These are phyloP conservation scores for Xylaria telfairii DNA, from an alignment of 495 filamentous ascomycete genomes.

Conservation along the genomic window DNA sequence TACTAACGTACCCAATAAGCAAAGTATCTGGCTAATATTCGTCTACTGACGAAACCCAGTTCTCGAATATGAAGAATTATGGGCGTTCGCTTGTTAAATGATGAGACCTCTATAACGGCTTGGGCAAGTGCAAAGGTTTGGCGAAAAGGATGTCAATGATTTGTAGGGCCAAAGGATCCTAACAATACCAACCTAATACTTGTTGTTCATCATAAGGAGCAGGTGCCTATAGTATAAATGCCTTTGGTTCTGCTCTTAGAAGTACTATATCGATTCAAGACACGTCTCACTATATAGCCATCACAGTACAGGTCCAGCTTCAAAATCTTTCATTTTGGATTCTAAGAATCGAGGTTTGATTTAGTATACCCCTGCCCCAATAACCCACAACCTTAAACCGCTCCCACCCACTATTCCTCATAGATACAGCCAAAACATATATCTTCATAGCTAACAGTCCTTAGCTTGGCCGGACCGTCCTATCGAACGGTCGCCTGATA, in stretches of 20 bases:
- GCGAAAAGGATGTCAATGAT: neutral
- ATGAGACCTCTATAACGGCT: neutral
- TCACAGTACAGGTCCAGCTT: neutral
- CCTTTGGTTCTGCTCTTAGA: no score
- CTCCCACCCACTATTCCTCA: neutral
- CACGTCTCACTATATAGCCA: neutral
- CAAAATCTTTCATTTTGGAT: neutral
- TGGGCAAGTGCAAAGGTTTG: neutral
- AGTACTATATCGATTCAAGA: neutral
- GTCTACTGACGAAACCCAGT: neutral
- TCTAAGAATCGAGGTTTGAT: neutral
- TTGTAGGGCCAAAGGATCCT: no score
- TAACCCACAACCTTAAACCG: neutral
- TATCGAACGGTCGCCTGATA: slow-evolving; percentile 17
- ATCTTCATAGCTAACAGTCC: slow-evolving; percentile 11
- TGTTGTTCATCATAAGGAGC: neutral
- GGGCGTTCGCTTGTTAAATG: neutral
- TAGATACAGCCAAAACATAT: slow-evolving; percentile 18
- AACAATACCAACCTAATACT: neutral
- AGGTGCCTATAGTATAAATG: no score
- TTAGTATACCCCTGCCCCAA: neutral
- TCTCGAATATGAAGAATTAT: neutral
- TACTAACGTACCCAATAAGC: neutral
- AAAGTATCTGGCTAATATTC: neutral
- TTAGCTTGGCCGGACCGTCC: slow-evolving; percentile 10